A percentile compares a stretch with the other conserved stretches of the same genome.
These are phyloP conservation scores for Penicillium bovifimosum DNA, from an alignment of 495 filamentous ascomycete species.

Conservation along the genomic window DNA sequence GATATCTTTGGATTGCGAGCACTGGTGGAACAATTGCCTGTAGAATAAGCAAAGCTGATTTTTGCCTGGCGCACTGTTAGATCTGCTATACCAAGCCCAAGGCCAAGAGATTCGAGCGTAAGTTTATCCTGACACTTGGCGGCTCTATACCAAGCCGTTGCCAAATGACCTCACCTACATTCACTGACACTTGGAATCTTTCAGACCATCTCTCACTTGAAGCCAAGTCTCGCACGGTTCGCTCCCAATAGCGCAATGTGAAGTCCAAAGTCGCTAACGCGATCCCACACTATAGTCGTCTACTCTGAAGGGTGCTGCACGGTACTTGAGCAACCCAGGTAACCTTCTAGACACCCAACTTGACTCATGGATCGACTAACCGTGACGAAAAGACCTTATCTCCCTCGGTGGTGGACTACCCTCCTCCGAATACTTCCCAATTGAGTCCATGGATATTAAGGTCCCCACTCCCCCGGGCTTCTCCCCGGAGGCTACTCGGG, in stretches of 20 bases:
- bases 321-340: constrained; percentile 65
- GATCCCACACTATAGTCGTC: constrained; percentile 40
- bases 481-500: constrained; percentile 55
- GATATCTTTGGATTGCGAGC: constrained; percentile 9
- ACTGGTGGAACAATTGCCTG: neutral
- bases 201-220: constrained; percentile 37
- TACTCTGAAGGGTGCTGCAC: constrained; percentile 72
- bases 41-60: constrained; percentile 1
- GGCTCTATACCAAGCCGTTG: neutral
- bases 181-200: neutral
- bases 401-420: constrained; percentile 91
- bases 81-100: constrained; percentile 61
- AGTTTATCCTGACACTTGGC: constrained; percentile 28
- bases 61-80: constrained; percentile 17
- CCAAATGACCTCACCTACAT: neutral
- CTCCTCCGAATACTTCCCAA: constrained; percentile 82
- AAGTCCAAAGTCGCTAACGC: neutral
- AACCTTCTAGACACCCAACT: constrained; percentile 7
- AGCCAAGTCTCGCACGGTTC: constrained; percentile 38
- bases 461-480: constrained; percentile 64
- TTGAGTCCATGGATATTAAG: constrained; percentile 62
- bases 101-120: constrained; percentile 82
- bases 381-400: constrained; percentile 52
- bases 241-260: constrained; percentile 10
- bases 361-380: neutral